Evolutionary conservation across 495 filamentous ascomycete genomes (phyloP).

Genomic region (Penicillium robsamsonii): DNA sequence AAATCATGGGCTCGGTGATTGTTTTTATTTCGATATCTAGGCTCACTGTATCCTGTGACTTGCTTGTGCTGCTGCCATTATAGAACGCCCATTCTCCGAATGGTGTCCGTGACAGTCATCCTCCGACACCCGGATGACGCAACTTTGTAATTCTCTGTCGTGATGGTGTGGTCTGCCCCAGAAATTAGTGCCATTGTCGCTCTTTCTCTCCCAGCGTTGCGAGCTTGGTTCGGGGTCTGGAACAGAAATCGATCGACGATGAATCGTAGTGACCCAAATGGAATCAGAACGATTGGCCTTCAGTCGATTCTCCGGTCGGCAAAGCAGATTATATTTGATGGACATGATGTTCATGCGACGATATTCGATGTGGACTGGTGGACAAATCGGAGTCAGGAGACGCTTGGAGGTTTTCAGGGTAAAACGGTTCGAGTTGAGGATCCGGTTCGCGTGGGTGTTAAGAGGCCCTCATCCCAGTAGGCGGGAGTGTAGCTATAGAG

Average conservation of each 20-base stretch:
- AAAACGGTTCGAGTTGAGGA: not conserved
- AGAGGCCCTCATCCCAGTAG: not conserved
- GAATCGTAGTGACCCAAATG: not conserved
- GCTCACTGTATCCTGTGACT: constrained; percentile 20
- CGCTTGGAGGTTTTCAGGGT: not conserved
- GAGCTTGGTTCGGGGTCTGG: constrained; percentile 14
- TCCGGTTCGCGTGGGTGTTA: not conserved
- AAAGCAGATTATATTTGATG: not conserved
- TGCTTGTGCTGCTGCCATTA: constrained; percentile 14
- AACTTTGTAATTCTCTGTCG: constrained; percentile 26
- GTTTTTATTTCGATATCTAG: constrained; percentile 18
- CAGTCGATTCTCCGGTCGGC: not conserved
- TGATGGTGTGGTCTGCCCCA: constrained; percentile 19
- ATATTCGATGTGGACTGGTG: not conserved
- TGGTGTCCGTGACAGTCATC: constrained; percentile 19
- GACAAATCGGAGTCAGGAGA: not conserved
- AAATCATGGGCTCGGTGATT: constrained; percentile 13
- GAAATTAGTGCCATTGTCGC: constrained; percentile 23
- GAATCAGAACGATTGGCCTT: not conserved
- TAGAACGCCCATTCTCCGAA: constrained; percentile 21
- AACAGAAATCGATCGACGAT: not conserved
- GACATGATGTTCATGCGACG: not conserved
- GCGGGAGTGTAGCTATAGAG: not conserved
- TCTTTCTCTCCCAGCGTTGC: constrained; percentile 20
- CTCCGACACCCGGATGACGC: constrained; percentile 14